Conservation (phyloP, 768 basidiomycete species). For the Leccinellum albellum region DNA sequence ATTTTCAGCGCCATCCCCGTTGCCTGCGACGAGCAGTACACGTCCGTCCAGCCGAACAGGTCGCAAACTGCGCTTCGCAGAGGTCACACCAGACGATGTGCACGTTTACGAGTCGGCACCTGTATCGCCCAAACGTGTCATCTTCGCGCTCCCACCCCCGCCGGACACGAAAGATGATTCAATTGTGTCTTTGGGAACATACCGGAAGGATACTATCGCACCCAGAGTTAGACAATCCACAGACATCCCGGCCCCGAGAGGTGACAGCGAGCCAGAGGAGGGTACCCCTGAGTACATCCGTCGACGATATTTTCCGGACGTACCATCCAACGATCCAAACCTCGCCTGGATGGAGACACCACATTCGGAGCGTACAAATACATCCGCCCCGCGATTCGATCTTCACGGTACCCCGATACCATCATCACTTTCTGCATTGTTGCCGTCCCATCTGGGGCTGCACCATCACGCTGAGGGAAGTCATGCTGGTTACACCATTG, state of each 20-base stretch:
- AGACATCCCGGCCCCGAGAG: background rate
- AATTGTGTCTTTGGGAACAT: conserved; percentile 38
- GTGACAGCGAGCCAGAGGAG: conserved; percentile 45
- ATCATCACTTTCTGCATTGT: conserved; percentile 41
- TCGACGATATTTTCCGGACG: conserved; percentile 74
- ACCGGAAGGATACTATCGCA: conserved; percentile 23
- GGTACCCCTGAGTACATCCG: conserved; percentile 84
- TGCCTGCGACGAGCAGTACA: conserved; percentile 44
- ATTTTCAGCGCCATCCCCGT: conserved; percentile 38
- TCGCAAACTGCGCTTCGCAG: conserved; percentile 69
- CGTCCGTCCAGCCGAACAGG: conserved; percentile 56
- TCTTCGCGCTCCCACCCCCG: conserved; percentile 52
- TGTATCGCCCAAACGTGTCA: conserved; percentile 59
- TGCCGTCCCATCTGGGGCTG: conserved; percentile 83
- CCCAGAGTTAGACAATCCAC: conserved; percentile 5
- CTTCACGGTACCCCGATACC: conserved; percentile 71
- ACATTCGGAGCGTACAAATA: conserved; percentile 7
- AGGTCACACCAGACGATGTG: conserved; percentile 68
- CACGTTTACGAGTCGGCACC: conserved; percentile 83
- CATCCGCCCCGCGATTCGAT: conserved; percentile 61
- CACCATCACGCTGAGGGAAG: conserved; percentile 83
- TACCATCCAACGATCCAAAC: conserved; percentile 63
- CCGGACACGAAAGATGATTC: conserved; percentile 24
- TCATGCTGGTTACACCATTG: conserved; percentile 84
- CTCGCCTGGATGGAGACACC: conserved; percentile 70